Percentiles rank a stretch among this genome's conserved stretches.
phyloP scores from a whole-genome alignment of 768 basidiomycete genomes.

The Trametes meyenii region DNA sequence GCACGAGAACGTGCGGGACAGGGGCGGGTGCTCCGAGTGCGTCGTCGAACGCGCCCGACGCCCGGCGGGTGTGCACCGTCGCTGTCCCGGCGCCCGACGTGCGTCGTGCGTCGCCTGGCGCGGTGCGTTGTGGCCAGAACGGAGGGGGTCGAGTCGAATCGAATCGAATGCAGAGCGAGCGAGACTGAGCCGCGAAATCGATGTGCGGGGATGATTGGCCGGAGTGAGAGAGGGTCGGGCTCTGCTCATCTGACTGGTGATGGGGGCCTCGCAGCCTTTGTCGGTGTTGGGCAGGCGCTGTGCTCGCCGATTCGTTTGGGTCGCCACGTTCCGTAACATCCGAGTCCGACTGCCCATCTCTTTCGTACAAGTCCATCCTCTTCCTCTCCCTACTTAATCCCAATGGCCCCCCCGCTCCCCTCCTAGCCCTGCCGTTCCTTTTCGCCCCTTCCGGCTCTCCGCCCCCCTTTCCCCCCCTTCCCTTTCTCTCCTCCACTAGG shows the following conservation, averaged over 20 bases:
- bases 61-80: no score
- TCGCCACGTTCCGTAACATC: slow-evolving; percentile 31
- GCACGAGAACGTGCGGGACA: no score
- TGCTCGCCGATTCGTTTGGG: slow-evolving; percentile 9
- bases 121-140: no score
- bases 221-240: slow-evolving; percentile 32
- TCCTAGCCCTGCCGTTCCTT: slow-evolving; percentile 24
- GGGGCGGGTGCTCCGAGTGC: no score
- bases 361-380: slow-evolving; percentile 28
- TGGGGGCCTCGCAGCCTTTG: slow-evolving; percentile 18
- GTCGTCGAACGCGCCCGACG: no score
- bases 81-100: no score
- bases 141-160: no score
- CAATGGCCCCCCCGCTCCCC: slow-evolving; percentile 23
- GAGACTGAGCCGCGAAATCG: no score
- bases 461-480: not conserved
- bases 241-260: slow-evolving; percentile 23
- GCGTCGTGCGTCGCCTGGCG: no score
- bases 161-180: no score
- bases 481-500: not conserved
- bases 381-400: slow-evolving; percentile 26
- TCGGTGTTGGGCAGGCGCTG: slow-evolving; percentile 17
- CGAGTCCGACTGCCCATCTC: slow-evolving; percentile 11
- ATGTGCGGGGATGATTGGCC: slow-evolving; percentile 31
- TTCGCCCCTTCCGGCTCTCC: slow-evolving; percentile 7